These are phyloP conservation scores for Raffaelea ambrosiae DNA, from an alignment of 2,329 filamentous ascomycete genomes.

Conservation along the genomic window DNA sequence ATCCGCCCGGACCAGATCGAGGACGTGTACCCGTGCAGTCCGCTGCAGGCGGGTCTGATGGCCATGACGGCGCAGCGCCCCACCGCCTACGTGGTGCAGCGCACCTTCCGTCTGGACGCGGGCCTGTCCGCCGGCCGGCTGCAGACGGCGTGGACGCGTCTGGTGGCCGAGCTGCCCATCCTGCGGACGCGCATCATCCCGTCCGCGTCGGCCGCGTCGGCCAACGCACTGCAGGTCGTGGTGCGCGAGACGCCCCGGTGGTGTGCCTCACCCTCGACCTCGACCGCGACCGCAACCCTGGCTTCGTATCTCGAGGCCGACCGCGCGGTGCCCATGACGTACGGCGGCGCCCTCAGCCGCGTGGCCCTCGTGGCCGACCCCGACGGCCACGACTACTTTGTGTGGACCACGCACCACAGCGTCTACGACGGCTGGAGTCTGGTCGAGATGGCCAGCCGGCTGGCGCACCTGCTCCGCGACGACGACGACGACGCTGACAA, in stretches of 20 bases:
- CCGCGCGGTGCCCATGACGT: slow-evolving; percentile 13
- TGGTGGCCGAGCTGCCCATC: slow-evolving; percentile 17
- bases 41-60: slow-evolving; percentile 46
- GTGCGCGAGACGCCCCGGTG: slow-evolving; percentile 21
- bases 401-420: slow-evolving; percentile 46
- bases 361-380: slow-evolving; percentile 32
- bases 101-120: slow-evolving; percentile 32
- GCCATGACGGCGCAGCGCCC: slow-evolving; percentile 36
- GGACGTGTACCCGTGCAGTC: slow-evolving; percentile 46
- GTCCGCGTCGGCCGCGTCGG: slow-evolving; percentile 19
- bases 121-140: slow-evolving; percentile 16
- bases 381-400: slow-evolving; percentile 30
- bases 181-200: slow-evolving; percentile 43
- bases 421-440: slow-evolving; percentile 51
- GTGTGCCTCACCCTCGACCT: slow-evolving; percentile 13
- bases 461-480: too few species aligned
- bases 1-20: slow-evolving; percentile 27
- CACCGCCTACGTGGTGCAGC: slow-evolving; percentile 44
- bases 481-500: too few species aligned
- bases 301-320: background rate
- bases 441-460: too few species aligned
- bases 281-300: slow-evolving; percentile 5
- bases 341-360: slow-evolving; percentile 36
- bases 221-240: slow-evolving; percentile 39
- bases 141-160: background rate